phyloP scores from a whole-genome alignment of 352 stramenopile species.

The Globisporangium cystogenes region DNA sequence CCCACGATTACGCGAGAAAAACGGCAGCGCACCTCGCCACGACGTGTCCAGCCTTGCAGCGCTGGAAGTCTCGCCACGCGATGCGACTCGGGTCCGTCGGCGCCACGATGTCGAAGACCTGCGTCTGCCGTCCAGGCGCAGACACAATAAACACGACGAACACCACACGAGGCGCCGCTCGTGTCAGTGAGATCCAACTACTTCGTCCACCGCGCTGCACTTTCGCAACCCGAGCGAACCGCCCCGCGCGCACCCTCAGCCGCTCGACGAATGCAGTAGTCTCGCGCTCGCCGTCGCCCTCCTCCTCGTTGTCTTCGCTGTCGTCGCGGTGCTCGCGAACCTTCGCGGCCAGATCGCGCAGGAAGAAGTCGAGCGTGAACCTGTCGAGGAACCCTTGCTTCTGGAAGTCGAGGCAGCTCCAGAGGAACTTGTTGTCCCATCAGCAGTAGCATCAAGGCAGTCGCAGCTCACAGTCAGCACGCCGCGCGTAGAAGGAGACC shows the following conservation, averaged over 20 bases:
- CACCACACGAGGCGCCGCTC: neutral
- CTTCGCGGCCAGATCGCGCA: conserved; percentile 50
- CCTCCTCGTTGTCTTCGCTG: conserved; percentile 20
- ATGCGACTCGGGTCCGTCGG: conserved; percentile 33
- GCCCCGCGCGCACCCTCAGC: conserved; percentile 22
- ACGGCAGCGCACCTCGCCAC: conserved; percentile 27
- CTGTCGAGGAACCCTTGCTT: conserved; percentile 58
- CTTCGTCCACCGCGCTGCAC: neutral
- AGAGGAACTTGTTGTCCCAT: conserved; percentile 53
- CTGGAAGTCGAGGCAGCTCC: conserved; percentile 58
- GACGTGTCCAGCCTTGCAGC: conserved; percentile 39
- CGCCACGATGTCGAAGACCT: conserved; percentile 57
- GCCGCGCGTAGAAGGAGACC: too few species aligned
- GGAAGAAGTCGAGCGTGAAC: conserved; percentile 58
- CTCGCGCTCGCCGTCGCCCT: conserved; percentile 19
- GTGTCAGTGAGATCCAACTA: neutral
- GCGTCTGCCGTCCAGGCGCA: conserved; percentile 24
- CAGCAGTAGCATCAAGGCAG: neutral
- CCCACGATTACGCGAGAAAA: neutral
- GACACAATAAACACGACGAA: too few species aligned
- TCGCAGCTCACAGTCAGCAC: neutral
- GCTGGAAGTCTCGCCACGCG: conserved; percentile 51
- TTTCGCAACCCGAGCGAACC: neutral
- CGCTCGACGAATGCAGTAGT: conserved; percentile 18
- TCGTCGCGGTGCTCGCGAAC: conserved; percentile 24